Evolutionary conservation across 441 rosid genomes (phyloP), one percentile per base, ranked within the genome.

Genomic region (Gossypium trilobum): DNA sequence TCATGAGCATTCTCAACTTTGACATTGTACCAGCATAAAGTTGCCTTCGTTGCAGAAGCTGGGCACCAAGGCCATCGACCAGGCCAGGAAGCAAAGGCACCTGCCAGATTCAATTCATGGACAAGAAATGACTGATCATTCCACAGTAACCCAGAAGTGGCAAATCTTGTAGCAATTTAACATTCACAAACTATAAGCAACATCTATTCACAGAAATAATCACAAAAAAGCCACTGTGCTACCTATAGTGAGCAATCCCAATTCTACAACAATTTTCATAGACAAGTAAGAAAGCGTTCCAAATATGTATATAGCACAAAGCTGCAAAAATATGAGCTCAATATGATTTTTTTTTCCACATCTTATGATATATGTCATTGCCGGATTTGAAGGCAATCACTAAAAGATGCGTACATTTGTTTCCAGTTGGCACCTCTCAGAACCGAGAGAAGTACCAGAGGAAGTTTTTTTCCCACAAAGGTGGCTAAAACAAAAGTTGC

Each of bases 1-100:
- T 93, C 99, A 96, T 93, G 62, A 96, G 89, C 87, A 91, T 84
- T 80, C 99, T 87, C 82, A 96, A 76, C 83, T 91, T 96, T 46
- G 98, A 91, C 99, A 90, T 85, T 17, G 97, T 93, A 74, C 77
- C 81, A 62, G 92, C 83, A 83, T 93, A 96, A 75, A 93, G 96
- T 73, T 93, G 98, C 55, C 98, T 89, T 62, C 99, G 87, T 76
- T 89, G 98, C 80, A 86, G 74, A 79, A 93, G 77, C 80, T 88
- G 91, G 1, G 93, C 78, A 71, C 98, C 98, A 48, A 86, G 82
- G 73, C 97, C 99, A 81, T 96, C 97, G 72, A 82, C 94, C 88
- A 93, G 85, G 68, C 86, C 85, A 77, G 95, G 83, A 80, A 87
- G 82, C 81, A 87, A 76, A 77, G 98, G 90, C 83, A 88, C 69